Percentiles rank a stretch among this genome's conserved stretches.
These are phyloP conservation scores for Aspergillus neotritici DNA, from an alignment of 2,329 filamentous ascomycete genomes.

Conservation along the genomic window DNA sequence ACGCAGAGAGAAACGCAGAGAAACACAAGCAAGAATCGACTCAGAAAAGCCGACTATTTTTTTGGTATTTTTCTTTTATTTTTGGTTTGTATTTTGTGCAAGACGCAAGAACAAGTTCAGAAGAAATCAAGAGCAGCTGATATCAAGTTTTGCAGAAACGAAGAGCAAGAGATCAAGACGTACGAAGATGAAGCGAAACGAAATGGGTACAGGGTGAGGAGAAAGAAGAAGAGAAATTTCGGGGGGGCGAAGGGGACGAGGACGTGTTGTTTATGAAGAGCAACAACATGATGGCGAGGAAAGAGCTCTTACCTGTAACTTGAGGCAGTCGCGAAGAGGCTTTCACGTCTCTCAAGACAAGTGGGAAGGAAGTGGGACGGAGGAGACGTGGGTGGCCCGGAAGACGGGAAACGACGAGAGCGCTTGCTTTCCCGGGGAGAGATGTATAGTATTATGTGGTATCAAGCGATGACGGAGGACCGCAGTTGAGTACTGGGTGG, in stretches of 20 bases:
- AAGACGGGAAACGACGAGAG: no score
- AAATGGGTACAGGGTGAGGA: neutral
- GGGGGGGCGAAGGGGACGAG: neutral
- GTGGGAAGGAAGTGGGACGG: conserved; percentile 3
- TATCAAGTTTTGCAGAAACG: neutral
- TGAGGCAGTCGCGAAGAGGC: neutral
- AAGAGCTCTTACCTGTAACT: neutral
- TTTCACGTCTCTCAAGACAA: conserved; percentile 1
- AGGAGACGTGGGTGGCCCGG: conserved; percentile 3
- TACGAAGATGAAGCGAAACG: neutral
- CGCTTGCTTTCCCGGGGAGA: no score
- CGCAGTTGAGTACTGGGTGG: no score
- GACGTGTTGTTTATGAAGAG: no score
- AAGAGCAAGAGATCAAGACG: conserved; percentile 1
- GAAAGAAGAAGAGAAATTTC: neutral
- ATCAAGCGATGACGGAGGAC: no score
- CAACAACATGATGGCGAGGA: no score
- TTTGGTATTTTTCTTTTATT: no score
- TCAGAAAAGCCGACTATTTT: no score
- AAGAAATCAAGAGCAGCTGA: no score
- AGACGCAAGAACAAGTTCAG: no score
- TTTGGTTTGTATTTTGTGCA: no score
- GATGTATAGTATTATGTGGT: no score
- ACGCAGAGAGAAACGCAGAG: neutral
- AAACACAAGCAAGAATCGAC: conserved; percentile 1